Conservation (phyloP, 257 asterid genomes). For the Ligustrum vulgare region DNA sequence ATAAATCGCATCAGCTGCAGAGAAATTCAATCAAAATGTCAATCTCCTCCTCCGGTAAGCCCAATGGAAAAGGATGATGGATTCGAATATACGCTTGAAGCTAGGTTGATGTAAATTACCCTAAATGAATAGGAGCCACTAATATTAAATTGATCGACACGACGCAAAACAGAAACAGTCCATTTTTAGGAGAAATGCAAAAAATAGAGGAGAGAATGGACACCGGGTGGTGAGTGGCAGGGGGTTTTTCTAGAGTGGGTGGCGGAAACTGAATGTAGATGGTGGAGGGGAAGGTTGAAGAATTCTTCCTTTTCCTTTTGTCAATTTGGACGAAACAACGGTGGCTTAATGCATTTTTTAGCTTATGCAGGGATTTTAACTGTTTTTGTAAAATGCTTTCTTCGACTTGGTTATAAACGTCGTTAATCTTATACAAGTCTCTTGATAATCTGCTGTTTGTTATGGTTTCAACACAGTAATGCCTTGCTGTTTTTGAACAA, state of each 20-base stretch:
- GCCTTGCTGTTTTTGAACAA: neutral
- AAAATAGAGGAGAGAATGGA: neutral
- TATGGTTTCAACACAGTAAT: neutral
- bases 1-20: conserved; percentile 43
- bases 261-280: neutral
- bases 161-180: neutral
- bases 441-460: neutral
- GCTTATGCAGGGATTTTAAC: neutral
- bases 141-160: neutral
- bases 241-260: neutral
- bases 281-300: neutral
- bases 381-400: neutral
- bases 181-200: neutral
- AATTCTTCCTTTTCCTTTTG: neutral
- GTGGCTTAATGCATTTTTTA: too few relatives aligned
- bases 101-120: neutral
- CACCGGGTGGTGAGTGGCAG: neutral
- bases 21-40: conserved; percentile 50
- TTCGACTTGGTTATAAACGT: neutral
- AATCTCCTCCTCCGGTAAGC: conserved; percentile 48
- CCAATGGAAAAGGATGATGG: neutral
- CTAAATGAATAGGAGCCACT: neutral
- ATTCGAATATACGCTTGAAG: neutral
- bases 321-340: neutral
- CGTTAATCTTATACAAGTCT: neutral